phyloP scores from a whole-genome alignment of 768 basidiomycete genomes.

The Gloeophyllum trabeum region DNA sequence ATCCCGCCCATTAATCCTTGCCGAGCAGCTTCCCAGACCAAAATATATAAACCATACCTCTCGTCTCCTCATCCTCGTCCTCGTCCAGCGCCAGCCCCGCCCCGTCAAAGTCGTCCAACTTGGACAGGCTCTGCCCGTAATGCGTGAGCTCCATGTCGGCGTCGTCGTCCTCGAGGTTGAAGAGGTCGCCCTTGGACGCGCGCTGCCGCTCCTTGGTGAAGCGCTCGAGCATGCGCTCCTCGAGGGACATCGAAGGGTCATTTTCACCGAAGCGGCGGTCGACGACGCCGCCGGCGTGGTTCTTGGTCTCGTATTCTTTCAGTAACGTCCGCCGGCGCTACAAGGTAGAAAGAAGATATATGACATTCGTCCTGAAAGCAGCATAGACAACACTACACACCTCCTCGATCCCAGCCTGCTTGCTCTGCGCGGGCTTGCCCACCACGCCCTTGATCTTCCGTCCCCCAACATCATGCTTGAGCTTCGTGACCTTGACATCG shows the following conservation, averaged over 20 bases:
- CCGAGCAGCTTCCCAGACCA: background rate
- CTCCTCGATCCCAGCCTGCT: conserved; percentile 84
- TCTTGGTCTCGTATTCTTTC: conserved; percentile 77
- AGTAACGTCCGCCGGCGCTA: conserved; percentile 83
- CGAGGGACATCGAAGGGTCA: conserved; percentile 82
- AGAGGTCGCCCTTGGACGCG: conserved; percentile 59
- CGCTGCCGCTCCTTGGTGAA: conserved; percentile 88
- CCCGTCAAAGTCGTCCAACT: conserved; percentile 75
- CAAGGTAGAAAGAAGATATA: no score
- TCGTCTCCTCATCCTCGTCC: conserved; percentile 45
- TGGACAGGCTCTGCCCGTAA: conserved; percentile 82
- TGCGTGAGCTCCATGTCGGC: conserved; percentile 77
- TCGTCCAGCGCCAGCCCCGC: conserved; percentile 46
- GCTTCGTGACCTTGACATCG: conserved; percentile 84
- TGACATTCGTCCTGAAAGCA: no score
- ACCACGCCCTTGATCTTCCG: conserved; percentile 71
- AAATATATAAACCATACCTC: conserved; percentile 7
- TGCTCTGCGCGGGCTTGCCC: conserved; percentile 80
- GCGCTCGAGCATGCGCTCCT: conserved; percentile 94
- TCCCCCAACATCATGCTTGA: conserved; percentile 90
- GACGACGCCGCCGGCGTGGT: conserved; percentile 77
- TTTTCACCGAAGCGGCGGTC: conserved; percentile 97
- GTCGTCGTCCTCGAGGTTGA: conserved; percentile 88
- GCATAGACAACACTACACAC: conserved; percentile 44
- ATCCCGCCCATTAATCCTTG: background rate